phyloP scores from a whole-genome alignment of 805 yeast genomes.

The Metschnikowia matae region DNA sequence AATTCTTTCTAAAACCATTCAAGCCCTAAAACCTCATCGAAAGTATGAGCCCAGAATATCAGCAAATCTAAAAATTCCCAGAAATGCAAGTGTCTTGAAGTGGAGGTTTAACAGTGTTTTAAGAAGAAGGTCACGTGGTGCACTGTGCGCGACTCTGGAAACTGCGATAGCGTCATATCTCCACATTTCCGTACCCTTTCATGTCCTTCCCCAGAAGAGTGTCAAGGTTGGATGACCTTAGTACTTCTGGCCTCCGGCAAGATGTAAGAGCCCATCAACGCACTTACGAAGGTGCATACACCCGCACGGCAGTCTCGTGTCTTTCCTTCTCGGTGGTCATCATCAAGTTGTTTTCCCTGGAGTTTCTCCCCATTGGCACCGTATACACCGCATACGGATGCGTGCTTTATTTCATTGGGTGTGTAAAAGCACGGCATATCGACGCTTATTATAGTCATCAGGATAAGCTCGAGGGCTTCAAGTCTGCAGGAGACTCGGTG shows the following conservation, averaged over 20 bases:
- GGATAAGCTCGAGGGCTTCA: conserved; percentile 41
- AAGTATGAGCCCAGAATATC: too few relatives aligned
- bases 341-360: conserved; percentile 58
- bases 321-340: conserved; percentile 63
- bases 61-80: too few relatives aligned
- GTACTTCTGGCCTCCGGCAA: conserved; percentile 39
- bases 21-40: too few relatives aligned
- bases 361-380: conserved; percentile 63
- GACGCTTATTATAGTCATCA: conserved; percentile 36
- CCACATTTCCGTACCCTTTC: not conserved
- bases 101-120: too few relatives aligned
- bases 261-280: conserved; percentile 71
- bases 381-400: conserved; percentile 61
- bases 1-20: too few relatives aligned
- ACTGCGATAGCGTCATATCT: not conserved
- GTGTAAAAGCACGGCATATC: conserved; percentile 31
- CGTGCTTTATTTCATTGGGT: conserved; percentile 37
- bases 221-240: conserved; percentile 34
- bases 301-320: conserved; percentile 66
- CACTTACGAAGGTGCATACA: conserved; percentile 81
- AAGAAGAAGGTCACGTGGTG: not conserved
- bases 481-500: conserved; percentile 61
- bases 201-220: conserved; percentile 12
- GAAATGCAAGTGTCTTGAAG: too few relatives aligned
- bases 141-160: not conserved